These are phyloP conservation scores for Nakazawaea anatomiae DNA, from an alignment of 805 yeast genomes.

Conservation along the genomic window DNA sequence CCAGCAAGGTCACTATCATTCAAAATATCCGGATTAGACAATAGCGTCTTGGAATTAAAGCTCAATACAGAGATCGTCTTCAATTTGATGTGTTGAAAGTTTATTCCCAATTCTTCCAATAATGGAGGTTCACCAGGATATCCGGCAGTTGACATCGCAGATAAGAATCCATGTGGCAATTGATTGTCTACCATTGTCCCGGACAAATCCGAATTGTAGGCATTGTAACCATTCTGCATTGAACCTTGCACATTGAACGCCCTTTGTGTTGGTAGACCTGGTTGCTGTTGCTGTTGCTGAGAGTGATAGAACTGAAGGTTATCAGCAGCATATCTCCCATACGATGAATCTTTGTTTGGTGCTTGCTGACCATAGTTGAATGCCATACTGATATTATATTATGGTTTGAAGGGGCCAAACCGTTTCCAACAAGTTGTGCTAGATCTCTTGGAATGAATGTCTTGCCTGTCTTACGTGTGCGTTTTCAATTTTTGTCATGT, in stretches of 20 bases:
- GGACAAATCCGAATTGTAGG: constrained; percentile 26
- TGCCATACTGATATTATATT: constrained; percentile 19
- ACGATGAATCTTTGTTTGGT: background rate
- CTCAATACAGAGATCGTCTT: constrained; percentile 85
- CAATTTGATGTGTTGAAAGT: constrained; percentile 77
- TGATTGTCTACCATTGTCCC: constrained; percentile 35
- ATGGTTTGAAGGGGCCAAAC: too few relatives aligned
- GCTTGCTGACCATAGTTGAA: constrained; percentile 23
- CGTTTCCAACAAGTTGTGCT: too few relatives aligned
- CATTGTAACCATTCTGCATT: constrained; percentile 33
- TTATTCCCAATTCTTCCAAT: constrained; percentile 88
- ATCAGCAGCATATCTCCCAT: constrained; percentile 3
- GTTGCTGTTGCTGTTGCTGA: constrained; percentile 1
- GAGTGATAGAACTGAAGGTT: constrained; percentile 13
- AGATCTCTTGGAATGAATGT: too few relatives aligned
- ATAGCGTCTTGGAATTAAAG: constrained; percentile 48
- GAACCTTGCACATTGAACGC: constrained; percentile 21
- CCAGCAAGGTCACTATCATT: constrained; percentile 94
- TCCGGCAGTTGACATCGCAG: constrained; percentile 90
- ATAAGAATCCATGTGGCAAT: constrained; percentile 71
- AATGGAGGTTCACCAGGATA: constrained; percentile 94
- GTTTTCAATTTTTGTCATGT: background rate
- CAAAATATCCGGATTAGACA: constrained; percentile 64
- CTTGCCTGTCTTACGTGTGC: too few relatives aligned
- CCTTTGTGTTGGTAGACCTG: background rate